Base-by-base conservation (phyloP, 2,329 filamentous ascomycete species). In the Grosmannia huntii region DNA sequence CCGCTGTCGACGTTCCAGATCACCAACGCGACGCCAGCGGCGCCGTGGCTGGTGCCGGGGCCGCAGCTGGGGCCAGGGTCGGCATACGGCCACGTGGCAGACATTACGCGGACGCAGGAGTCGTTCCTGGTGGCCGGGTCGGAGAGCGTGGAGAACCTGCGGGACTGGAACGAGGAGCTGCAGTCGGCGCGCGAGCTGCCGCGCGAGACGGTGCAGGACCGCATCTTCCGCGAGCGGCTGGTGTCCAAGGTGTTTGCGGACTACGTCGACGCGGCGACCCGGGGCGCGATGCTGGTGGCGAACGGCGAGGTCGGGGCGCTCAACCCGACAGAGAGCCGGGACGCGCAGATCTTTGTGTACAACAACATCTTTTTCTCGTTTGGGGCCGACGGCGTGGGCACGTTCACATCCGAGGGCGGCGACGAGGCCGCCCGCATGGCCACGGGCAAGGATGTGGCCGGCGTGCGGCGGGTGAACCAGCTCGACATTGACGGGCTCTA, bases 331-430 rank as follows among this genome's bases (percentile, higher is more conserved):
- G 94, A 99, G 73, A 85, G 80, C 62, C 83, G 81, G 64, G 92
- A 99, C 70, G 94, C 94, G 4, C 94, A 99, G 71, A 99, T 99
- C 64, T 99, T 96, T 67, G 92, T 99, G 27, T 96, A 97, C 77
- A 97, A 97, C 78, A 99, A 99, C 73, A 90, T 99, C 64, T 99
- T 99, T 77, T 99, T 96, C 77, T 97, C 94, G 0, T 97, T 96
- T 66, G 94, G 94, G 62, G 92, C 94, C 51, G 94, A 99, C 70
- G 95, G 94, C 56, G 94, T 97, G 52, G 92, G 94, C 50, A 99
- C 94, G 19, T 99, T 99, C 71, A 91, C 90, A 12, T 91, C 87
- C 3, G 94, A 99, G 73, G 94, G 94, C 64, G 94, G 94, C 23
- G 92, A 99, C 64, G 94, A 99, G 74, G 94, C 94, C 63, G 94